phyloP scores from a whole-genome alignment of 2,329 filamentous ascomycete genomes.

The Aspergillus brunneoviolaceus region DNA sequence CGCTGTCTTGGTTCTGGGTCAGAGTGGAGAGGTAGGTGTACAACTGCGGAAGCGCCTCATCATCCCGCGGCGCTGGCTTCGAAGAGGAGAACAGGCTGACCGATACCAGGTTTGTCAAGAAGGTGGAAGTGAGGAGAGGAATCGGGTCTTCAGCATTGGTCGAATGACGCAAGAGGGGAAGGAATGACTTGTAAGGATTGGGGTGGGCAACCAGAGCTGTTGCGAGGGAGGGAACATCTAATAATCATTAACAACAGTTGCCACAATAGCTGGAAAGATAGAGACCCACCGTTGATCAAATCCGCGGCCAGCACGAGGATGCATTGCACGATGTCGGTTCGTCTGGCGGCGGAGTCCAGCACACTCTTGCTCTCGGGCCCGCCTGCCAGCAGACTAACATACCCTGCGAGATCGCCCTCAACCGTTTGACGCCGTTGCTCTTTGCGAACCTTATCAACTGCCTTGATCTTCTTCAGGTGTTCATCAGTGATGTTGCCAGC shows the following conservation, averaged over 20 bases:
- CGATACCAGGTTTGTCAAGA: constrained; percentile 76
- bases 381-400: constrained; percentile 77
- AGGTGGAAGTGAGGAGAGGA: constrained; percentile 83
- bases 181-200: constrained; percentile 72
- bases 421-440: constrained; percentile 83
- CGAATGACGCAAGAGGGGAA: constrained; percentile 80
- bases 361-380: constrained; percentile 66
- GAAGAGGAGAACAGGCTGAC: constrained; percentile 61
- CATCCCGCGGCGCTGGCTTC: constrained; percentile 60
- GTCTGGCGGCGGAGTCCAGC: constrained; percentile 79
- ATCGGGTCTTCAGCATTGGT: constrained; percentile 82
- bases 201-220: constrained; percentile 72
- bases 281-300: constrained; percentile 71
- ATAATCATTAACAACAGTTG: not conserved
- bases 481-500: constrained; percentile 91
- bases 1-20: constrained; percentile 80
- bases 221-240: constrained; percentile 77
- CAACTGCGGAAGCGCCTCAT: constrained; percentile 75
- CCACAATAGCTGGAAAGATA: not conserved
- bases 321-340: constrained; percentile 90
- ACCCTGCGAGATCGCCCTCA: constrained; percentile 75
- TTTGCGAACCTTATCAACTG: constrained; percentile 92
- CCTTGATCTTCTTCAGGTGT: constrained; percentile 92
- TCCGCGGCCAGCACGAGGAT: constrained; percentile 87
- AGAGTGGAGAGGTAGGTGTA: constrained; percentile 83